phyloP scores from a whole-genome alignment of 78 protist species.

The Pigoraptor vietnamica region DNA sequence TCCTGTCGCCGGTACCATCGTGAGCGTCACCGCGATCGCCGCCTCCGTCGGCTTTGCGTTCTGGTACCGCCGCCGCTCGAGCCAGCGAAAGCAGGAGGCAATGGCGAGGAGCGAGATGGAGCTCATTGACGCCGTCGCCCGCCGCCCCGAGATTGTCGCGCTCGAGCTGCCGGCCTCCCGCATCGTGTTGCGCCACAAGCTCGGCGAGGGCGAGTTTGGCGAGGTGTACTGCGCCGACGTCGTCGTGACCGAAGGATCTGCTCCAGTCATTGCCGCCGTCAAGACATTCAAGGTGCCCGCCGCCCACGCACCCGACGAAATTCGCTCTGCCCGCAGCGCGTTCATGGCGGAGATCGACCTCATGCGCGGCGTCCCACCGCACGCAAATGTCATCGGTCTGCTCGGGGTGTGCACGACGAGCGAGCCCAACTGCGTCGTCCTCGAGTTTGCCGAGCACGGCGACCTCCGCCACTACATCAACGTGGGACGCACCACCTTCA shows the following conservation, averaged over 20 bases:
- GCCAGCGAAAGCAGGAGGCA: background rate
- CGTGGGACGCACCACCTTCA: background rate
- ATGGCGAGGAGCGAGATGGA: background rate
- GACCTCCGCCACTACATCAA: background rate
- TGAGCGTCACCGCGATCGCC: background rate
- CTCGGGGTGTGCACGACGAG: background rate
- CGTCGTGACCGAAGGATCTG: background rate
- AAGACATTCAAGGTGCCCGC: background rate
- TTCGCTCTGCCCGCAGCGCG: background rate
- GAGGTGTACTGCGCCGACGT: background rate
- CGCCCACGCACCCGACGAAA: background rate
- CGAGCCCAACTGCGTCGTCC: background rate
- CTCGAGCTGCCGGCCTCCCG: background rate
- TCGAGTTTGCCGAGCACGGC: background rate
- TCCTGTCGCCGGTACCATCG: background rate
- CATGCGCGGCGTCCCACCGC: background rate
- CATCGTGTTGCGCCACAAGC: background rate
- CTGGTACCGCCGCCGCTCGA: background rate
- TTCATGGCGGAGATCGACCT: background rate
- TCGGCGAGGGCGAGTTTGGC: background rate
- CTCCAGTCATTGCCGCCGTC: background rate
- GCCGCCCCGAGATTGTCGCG: background rate
- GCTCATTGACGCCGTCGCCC: background rate
- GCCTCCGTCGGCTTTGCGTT: background rate
- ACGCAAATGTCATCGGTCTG: background rate